Evolutionary conservation across 768 basidiomycete species (phyloP), one percentile per base, ranked within the genome.

Genomic region (Phlebiopsis flavidoalba): DNA sequence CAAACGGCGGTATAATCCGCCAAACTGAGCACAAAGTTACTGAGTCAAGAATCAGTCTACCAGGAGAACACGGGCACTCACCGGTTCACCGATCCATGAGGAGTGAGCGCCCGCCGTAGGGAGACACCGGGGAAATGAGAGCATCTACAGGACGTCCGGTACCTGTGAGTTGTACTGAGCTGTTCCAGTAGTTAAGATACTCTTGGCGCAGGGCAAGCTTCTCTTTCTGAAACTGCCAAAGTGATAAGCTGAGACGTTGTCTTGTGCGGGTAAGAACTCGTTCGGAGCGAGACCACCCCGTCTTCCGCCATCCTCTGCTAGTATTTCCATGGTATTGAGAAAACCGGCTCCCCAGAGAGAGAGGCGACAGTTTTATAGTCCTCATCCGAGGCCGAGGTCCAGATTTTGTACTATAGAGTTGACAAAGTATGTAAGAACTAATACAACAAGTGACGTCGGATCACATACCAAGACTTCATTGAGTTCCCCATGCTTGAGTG

Each of bases 141-240:
- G 86, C 89, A 67, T 93, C 91, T 6, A 92, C 80, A 5, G 89
- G 86, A 1, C 91, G 73, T 1, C 86, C 88, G 0, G 88, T 92
- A 0, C 81, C 82, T 0, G 89, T 91, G 14, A 65, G 51, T 0
- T 57, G 62, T 10, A 65, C 72, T 0, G 85, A 87, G 5, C 72
- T 75, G 54, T 85, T 78, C 89, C 89, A 91, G 53, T 82, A 72
- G 51, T 84, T 79, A 50, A 88, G 71, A 67, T 89, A 84, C 53
- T 78, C 76, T 64, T 83, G 75, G 24, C 87, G 79, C 33, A 87
- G 63, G 11, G 77, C 75, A 5, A 71, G 72, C 65, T 78, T 80
- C 65, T 69, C 66, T 65, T 80, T 83, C 24, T 89, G 87, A 8
- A 83, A 47, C 65, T 88, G 83, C 89, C 89, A 93, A 19, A 88